These are phyloP conservation scores for Onygenales sp. DNA, from an alignment of 2,329 filamentous ascomycete genomes.

Conservation along the genomic window DNA sequence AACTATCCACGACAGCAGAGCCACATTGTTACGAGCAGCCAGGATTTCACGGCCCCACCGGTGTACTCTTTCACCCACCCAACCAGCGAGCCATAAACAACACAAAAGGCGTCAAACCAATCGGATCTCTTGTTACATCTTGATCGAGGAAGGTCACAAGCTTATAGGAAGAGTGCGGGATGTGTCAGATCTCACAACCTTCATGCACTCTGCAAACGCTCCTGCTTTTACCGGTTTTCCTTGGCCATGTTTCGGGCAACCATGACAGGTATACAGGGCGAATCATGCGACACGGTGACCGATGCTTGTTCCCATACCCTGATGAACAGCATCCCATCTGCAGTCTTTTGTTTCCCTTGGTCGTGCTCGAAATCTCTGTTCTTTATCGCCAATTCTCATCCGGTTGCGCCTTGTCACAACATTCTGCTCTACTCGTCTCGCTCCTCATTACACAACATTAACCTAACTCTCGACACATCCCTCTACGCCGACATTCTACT, in stretches of 20 bases:
- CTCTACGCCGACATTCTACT: background rate
- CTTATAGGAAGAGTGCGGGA: background rate
- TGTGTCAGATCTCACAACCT: background rate
- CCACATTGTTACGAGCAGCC: background rate
- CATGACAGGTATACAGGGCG: background rate
- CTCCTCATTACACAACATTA: slow-evolving; percentile 1
- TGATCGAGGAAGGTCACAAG: background rate
- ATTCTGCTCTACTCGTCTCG: background rate
- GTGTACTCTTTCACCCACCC: slow-evolving; percentile 24
- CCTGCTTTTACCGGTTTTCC: background rate
- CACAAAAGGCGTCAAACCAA: background rate
- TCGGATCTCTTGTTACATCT: background rate
- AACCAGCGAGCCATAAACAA: slow-evolving; percentile 16
- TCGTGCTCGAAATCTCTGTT: background rate
- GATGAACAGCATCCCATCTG: background rate
- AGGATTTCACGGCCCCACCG: slow-evolving; percentile 12
- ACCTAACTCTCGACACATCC: background rate
- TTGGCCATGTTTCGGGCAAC: slow-evolving; percentile 2
- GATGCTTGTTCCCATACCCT: background rate
- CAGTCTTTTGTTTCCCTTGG: background rate
- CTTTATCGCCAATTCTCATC: background rate
- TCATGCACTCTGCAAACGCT: background rate
- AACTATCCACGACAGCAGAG: slow-evolving; percentile 17
- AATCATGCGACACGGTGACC: slow-evolving; percentile 4
- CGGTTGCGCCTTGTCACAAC: background rate